Conservation (phyloP, 176 grass and related monocot species). For the Bothriochloa decipiens region DNA sequence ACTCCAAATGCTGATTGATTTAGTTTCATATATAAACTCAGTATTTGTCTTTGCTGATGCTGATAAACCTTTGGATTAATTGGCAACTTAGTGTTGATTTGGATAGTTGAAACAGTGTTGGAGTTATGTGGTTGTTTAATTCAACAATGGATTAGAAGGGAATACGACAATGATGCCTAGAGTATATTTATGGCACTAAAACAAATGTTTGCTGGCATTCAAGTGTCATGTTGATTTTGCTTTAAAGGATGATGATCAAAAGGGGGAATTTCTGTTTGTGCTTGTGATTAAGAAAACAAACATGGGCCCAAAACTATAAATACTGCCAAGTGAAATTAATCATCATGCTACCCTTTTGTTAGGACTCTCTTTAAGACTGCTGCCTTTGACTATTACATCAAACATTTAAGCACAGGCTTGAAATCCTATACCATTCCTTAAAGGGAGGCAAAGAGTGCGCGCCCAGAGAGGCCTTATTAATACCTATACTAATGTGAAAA, state of each 20-base stretch:
- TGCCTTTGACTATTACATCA: conserved; percentile 53
- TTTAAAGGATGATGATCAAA: conserved; percentile 52
- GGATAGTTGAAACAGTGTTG: conserved; percentile 48
- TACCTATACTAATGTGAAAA: conserved; percentile 56
- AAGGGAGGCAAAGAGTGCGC: conserved; percentile 34
- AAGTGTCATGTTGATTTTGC: conserved; percentile 57
- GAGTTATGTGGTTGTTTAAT: conserved; percentile 47
- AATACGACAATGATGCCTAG: conserved; percentile 50
- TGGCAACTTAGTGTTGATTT: conserved; percentile 29
- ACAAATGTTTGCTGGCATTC: conserved; percentile 56
- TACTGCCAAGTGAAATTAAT: conserved; percentile 57
- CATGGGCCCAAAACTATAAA: conserved; percentile 58
- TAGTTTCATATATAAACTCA: conserved; percentile 26
- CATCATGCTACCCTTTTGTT: conserved; percentile 45
- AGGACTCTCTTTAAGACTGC: conserved; percentile 59
- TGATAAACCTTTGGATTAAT: conserved; percentile 39
- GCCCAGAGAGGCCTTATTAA: conserved; percentile 55
- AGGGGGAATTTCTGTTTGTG: conserved; percentile 35
- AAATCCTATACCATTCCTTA: conserved; percentile 55
- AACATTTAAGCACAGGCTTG: conserved; percentile 49
- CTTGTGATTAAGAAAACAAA: conserved; percentile 43
- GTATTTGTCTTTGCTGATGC: conserved; percentile 5
- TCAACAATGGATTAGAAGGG: conserved; percentile 35
- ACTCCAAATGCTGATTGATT: neutral
- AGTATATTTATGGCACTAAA: conserved; percentile 54